Evolutionary conservation across 257 asterid species (phyloP), one percentile per base, ranked within the genome.

Genomic region (Gentiana macrophylla): DNA sequence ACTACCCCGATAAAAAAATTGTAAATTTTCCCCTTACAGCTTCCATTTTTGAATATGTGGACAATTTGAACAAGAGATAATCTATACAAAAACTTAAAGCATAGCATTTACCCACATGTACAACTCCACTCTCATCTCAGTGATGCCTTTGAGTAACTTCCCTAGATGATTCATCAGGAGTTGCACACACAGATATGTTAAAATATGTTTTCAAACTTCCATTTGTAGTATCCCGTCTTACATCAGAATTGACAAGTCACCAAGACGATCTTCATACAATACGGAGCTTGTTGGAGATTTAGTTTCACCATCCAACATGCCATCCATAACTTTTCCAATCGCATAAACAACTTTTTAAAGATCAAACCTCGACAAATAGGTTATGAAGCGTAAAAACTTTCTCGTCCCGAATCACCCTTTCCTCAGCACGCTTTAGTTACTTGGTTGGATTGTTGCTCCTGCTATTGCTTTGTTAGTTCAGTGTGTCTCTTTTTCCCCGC

Each of bases 351-450:
- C 99, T n/a, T 77, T 80, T 88, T 68, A 80, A 73, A 65, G 74
- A 73, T 56, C 97, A 68, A 62, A 92, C 91, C 56, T 88, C 99
- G 47, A 92, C 72, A 72, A 92, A 92, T 57, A 88, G 94, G 76
- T 77, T 92, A 67, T 92, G 99, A 69, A 92, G 84, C 80, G 88
- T 77, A 77, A 92, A 92, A 10, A 95, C 99, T 77, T 92, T 92
- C 52, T 97, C 81, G 67, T 92, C 99, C 50, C 99, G 80, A 55
- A 81, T 77, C 62, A 81, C 91, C 71, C 99, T 88, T 78, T 88
- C 97, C 53, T 92, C 99, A n/a, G n/a, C n/a, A n/a, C n/a, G n/a
- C n/a, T n/a, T n/a, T n/a, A n/a, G n/a, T n/a, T n/a, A n/a, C n/a
- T n/a, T n/a, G n/a, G n/a, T n/a, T n/a, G n/a, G n/a, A n/a, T n/a